Conservation (phyloP, 768 basidiomycete species). For the Mycena alexandri region DNA sequence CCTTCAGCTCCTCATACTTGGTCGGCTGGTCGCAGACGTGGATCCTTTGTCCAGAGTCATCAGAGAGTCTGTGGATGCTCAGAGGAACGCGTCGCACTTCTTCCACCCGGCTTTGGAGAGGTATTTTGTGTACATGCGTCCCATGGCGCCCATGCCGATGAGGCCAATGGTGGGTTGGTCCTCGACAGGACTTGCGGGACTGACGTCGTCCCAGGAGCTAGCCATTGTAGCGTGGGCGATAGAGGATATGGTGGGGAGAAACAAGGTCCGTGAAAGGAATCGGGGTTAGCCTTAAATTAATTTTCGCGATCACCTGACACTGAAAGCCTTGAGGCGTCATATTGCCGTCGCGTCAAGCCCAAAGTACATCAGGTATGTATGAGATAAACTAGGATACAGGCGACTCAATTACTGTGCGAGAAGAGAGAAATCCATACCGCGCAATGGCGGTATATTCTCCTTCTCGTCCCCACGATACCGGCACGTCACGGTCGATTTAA, state of each 20-base stretch:
- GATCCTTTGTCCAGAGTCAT: constrained; percentile 65
- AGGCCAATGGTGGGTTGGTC: constrained; percentile 86
- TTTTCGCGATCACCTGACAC: constrained; percentile 7
- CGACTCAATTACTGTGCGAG: no score
- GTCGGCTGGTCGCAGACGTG: constrained; percentile 89
- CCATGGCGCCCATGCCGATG: constrained; percentile 99
- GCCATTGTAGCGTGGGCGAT: constrained; percentile 2
- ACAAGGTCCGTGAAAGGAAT: neutral
- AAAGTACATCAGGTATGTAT: neutral
- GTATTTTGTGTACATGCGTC: constrained; percentile 89
- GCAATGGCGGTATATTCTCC: constrained; percentile 29
- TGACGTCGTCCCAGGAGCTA: constrained; percentile 6
- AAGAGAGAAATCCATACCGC: neutral
- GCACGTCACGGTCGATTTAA: neutral
- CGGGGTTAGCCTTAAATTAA: neutral
- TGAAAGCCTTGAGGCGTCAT: no score
- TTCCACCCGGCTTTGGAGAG: constrained; percentile 88
- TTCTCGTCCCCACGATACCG: constrained; percentile 17
- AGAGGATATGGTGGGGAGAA: neutral
- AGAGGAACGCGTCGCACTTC: constrained; percentile 63
- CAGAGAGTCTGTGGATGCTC: constrained; percentile 19
- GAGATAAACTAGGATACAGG: no score
- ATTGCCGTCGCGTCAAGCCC: neutral
- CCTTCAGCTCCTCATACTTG: constrained; percentile 73
- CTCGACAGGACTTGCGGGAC: constrained; percentile 11